A percentile compares a stretch with the other conserved stretches of the same genome.
phyloP scores from a whole-genome alignment of 805 yeast species.

The Suhomyces tanzawaensis region DNA sequence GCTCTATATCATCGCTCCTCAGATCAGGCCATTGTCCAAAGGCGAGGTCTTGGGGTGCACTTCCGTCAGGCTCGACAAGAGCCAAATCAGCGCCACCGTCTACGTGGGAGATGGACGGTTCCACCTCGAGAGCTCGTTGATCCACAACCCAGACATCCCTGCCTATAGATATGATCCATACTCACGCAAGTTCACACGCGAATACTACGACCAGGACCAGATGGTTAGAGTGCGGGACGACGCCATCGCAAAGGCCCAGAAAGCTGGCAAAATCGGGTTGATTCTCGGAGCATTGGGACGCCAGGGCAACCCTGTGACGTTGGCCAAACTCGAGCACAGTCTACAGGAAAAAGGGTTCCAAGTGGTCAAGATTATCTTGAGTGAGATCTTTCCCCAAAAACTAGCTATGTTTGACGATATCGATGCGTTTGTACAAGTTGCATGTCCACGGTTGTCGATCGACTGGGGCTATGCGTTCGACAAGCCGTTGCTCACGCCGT shows the following conservation, averaged over 20 bases:
- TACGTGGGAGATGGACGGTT: constrained; percentile 96
- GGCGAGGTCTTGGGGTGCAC: constrained; percentile 98
- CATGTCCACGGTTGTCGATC: constrained; percentile 92
- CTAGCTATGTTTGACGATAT: constrained; percentile 88
- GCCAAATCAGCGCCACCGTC: constrained; percentile 72
- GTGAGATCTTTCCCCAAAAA: constrained; percentile 93
- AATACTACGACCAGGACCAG: constrained; percentile 82
- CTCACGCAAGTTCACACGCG: constrained; percentile 84
- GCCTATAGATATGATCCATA: constrained; percentile 96
- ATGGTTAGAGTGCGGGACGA: constrained; percentile 69
- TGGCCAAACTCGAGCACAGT: constrained; percentile 59
- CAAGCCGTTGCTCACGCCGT: constrained; percentile 89
- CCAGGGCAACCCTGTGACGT: constrained; percentile 84
- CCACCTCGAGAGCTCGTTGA: constrained; percentile 95
- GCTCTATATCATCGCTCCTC: constrained; percentile 77
- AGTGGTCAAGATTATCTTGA: constrained; percentile 77
- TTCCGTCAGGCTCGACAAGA: constrained; percentile 70
- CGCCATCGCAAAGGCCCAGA: constrained; percentile 64
- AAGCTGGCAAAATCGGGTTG: constrained; percentile 70
- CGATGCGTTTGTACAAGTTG: constrained; percentile 95
- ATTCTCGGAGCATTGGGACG: constrained; percentile 93
- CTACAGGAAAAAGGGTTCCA: constrained; percentile 56
- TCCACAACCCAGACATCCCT: constrained; percentile 89
- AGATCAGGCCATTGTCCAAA: constrained; percentile 85
- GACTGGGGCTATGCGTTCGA: constrained; percentile 99